Conservation (phyloP, 441 rosid genomes). For the Populus trichocarpa region DNA sequence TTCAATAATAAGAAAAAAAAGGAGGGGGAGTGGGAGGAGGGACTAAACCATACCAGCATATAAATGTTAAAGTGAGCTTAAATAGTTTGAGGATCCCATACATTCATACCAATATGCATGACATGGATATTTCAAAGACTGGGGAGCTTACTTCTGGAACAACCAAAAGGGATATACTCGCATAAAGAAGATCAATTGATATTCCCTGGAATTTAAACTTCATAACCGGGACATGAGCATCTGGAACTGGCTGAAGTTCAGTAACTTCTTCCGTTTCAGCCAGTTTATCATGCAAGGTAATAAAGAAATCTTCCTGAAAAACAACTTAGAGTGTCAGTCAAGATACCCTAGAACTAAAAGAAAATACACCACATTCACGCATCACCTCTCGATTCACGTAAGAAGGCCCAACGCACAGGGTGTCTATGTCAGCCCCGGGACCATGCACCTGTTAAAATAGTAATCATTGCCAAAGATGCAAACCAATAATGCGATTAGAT, state of each 20-base stretch:
- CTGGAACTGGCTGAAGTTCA: conserved; percentile 63
- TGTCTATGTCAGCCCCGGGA: conserved; percentile 70
- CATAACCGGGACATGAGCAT: conserved; percentile 79
- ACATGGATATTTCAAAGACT: neutral
- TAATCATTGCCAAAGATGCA: neutral
- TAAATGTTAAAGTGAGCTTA: too few relatives aligned
- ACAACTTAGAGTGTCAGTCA: neutral
- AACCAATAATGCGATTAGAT: neutral
- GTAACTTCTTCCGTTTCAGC: conserved; percentile 62
- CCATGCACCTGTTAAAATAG: conserved; percentile 53
- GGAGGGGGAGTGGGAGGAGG: neutral
- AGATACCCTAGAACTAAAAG: neutral
- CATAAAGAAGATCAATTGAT: conserved; percentile 70
- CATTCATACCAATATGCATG: neutral
- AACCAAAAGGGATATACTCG: conserved; percentile 51
- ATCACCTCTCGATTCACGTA: conserved; percentile 68
- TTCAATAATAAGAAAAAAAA: neutral
- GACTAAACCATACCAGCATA: too few relatives aligned
- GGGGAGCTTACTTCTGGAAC: conserved; percentile 50
- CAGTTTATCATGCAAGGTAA: conserved; percentile 44
- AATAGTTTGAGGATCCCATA: too few relatives aligned
- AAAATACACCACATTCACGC: conserved; percentile 7
- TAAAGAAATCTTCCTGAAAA: conserved; percentile 64
- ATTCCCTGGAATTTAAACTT: conserved; percentile 65
- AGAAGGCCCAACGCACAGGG: conserved; percentile 67